Evolutionary conservation across 2,329 filamentous ascomycete genomes (phyloP).

Genomic region (Arthroderma uncinatum): DNA sequence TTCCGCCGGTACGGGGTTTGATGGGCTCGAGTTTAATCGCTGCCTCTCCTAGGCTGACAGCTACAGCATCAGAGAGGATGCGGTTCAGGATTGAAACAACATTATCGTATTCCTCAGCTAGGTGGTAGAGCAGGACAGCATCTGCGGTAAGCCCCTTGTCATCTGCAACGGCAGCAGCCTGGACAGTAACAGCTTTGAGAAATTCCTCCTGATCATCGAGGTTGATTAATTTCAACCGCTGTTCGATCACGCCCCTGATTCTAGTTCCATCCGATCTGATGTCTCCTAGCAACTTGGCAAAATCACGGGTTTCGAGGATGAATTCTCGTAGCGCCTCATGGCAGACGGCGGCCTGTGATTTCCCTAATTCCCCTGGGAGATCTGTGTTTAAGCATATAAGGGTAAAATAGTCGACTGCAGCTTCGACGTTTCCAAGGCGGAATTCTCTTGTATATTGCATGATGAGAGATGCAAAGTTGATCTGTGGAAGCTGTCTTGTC

Average conservation of each 20-base stretch:
- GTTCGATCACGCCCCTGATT: slow-evolving; percentile 77
- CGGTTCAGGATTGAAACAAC: slow-evolving; percentile 87
- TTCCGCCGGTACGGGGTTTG: slow-evolving; percentile 50
- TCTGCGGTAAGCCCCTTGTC: slow-evolving; percentile 90
- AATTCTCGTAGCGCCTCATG: slow-evolving; percentile 89
- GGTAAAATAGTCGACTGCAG: slow-evolving; percentile 84
- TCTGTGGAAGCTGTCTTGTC: slow-evolving; percentile 52
- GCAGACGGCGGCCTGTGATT: slow-evolving; percentile 68
- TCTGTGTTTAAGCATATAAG: slow-evolving; percentile 88
- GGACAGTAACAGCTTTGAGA: slow-evolving; percentile 79
- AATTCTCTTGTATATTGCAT: slow-evolving; percentile 96
- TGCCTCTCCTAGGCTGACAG: slow-evolving; percentile 63
- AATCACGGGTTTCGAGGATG: slow-evolving; percentile 92
- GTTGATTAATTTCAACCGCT: slow-evolving; percentile 69
- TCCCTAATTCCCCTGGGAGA: slow-evolving; percentile 60
- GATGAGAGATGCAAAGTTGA: slow-evolving; percentile 89
- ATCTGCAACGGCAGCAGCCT: slow-evolving; percentile 84
- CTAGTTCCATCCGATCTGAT: slow-evolving; percentile 75
- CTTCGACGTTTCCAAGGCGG: slow-evolving; percentile 75
- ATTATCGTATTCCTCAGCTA: slow-evolving; percentile 88
- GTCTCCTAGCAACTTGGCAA: slow-evolving; percentile 85
- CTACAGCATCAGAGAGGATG: slow-evolving; percentile 78
- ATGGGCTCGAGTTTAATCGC: slow-evolving; percentile 67
- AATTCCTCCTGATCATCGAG: slow-evolving; percentile 72
- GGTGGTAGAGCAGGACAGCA: slow-evolving; percentile 84